phyloP scores from a whole-genome alignment of 1,284 basidiomycete species.

The Leccinum fuscescens region DNA sequence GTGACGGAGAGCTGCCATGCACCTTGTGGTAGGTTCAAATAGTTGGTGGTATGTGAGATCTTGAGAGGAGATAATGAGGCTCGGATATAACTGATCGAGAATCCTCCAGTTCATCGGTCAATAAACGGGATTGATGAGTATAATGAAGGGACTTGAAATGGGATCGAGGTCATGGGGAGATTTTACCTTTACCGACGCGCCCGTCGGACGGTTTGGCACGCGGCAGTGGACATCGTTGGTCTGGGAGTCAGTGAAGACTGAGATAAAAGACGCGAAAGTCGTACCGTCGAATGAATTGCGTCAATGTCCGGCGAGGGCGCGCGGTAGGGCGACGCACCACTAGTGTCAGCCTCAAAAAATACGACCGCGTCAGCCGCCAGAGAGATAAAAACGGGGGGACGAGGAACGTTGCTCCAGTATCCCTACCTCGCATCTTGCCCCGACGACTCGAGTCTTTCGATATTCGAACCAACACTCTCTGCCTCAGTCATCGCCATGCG shows the following conservation, averaged over 20 bases:
- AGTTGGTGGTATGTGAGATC: not conserved
- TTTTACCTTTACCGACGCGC: not conserved
- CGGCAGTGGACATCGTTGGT: not conserved
- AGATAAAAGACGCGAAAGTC: not conserved
- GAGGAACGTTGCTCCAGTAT: not conserved
- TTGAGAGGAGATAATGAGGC: not conserved
- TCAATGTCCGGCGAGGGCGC: not conserved
- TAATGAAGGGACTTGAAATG: not conserved
- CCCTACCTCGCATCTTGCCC: not conserved
- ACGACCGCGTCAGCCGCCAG: constrained; percentile 24
- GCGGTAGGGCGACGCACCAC: not conserved
- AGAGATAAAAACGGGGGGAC: constrained; percentile 20
- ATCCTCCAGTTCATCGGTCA: not conserved
- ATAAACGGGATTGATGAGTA: constrained; percentile 6
- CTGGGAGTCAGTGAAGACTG: not conserved
- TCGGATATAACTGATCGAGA: constrained; percentile 1
- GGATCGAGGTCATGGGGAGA: not conserved
- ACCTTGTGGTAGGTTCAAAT: not conserved
- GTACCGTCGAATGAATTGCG: not conserved
- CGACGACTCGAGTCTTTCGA: constrained; percentile 3
- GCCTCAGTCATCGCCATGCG: constrained; percentile 27
- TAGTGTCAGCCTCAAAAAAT: constrained; percentile 17
- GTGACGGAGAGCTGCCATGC: not conserved
- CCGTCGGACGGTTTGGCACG: not conserved
- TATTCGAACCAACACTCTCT: constrained; percentile 9